phyloP scores from a whole-genome alignment of 2,329 filamentous ascomycete genomes.

The Sporothrix inflata region DNA sequence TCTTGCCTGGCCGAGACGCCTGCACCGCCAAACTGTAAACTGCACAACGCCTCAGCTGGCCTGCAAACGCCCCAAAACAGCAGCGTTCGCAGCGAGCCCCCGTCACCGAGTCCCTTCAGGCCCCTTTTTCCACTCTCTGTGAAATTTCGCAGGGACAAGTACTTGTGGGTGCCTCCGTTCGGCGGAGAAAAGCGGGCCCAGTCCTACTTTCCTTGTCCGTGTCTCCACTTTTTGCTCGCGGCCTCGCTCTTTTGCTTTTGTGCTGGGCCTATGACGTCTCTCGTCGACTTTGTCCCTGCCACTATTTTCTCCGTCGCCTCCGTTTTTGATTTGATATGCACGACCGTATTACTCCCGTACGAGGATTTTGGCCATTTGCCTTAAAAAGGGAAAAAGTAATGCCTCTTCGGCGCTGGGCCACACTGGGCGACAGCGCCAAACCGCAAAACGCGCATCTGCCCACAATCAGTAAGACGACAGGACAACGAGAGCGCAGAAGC shows the following conservation, averaged over 20 bases:
- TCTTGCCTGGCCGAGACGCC: conserved; percentile 2
- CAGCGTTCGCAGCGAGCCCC: not conserved
- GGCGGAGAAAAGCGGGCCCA: conserved; percentile 8
- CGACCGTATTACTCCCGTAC: not conserved
- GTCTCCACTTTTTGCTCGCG: conserved; percentile 27
- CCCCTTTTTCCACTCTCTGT: conserved; percentile 8
- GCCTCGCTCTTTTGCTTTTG: conserved; percentile 24
- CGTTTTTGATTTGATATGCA: not conserved
- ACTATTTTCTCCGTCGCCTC: not conserved
- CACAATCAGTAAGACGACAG: conserved; percentile 2
- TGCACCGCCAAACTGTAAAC: not conserved
- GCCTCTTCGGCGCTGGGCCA: not conserved
- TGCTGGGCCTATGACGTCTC: conserved; percentile 25
- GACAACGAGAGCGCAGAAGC: not conserved
- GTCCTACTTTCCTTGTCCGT: not conserved
- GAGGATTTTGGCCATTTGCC: not conserved
- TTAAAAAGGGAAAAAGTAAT: not conserved
- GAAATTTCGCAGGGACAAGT: not conserved
- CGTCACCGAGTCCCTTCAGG: not conserved
- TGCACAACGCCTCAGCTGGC: not conserved
- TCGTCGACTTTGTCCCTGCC: not conserved
- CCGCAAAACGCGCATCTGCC: not conserved
- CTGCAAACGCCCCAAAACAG: not conserved
- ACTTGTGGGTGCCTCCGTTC: not conserved
- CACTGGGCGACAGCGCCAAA: not conserved